Evolutionary conservation across 345 rosid species (phyloP), one percentile per base, ranked within the genome.

Genomic region (Abelmoschus esculentus): DNA sequence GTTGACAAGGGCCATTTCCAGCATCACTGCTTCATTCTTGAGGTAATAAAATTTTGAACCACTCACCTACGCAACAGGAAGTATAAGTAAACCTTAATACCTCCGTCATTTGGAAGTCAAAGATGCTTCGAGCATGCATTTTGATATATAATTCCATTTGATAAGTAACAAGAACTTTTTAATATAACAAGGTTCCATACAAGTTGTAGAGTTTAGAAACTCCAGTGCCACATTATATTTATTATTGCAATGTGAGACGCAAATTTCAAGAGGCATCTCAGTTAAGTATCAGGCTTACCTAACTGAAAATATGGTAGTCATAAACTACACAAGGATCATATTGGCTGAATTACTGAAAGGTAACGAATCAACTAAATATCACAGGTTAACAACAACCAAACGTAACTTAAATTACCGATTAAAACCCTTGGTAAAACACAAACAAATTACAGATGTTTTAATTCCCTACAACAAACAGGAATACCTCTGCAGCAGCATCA

Each of bases 11-110:
- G 85, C 96, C 96, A 91, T 91, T 85, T 93, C 98, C 69, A 93
- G 77, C 81, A 91, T 36, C 70, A 89, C 98, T 67, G 95, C 97
- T 75, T 93, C 98, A 77, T 93, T 93, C 87, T 88, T 89, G 75
- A 93, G 79, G 77, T 91, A 93, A 80, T 85, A 93, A 76, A 93
- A 93, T 78, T 93, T 93, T 38, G 98, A 93, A 49, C 98, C 97
- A 84, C 98, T 91, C 61, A 89, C 97, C 98, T 93, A 81, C 9
- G 65, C n/a, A 60, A 57, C 72, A 60, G 57, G 17, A n/a, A 63
- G 47, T 29, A 72, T 61, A 60, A 34, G 60, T 7, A 72, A 60
- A 68, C 15, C 49, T 70, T 49, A 66, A 65, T 53, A 38, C 13
- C 26, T 34, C 53, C 1, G 15, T 42, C 14, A 22, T 49, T 9